A percentile compares a stretch with the other conserved stretches of the same genome.
phyloP scores from a whole-genome alignment of 768 basidiomycete genomes.

The Sutorius australiensis region DNA sequence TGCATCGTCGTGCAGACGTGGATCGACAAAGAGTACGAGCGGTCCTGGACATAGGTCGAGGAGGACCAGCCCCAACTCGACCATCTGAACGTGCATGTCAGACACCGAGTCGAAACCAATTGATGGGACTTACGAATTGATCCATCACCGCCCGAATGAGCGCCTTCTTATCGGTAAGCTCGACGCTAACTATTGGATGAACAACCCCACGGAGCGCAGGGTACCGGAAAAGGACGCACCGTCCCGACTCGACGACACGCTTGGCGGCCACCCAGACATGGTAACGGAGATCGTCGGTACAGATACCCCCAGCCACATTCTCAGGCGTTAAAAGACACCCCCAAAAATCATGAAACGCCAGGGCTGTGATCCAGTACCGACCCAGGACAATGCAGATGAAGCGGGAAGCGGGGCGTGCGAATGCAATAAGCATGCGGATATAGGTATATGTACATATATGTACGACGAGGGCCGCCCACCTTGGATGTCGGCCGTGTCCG shows the following conservation, averaged over 20 bases:
- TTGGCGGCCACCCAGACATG: constrained; percentile 35
- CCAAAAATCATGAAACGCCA: constrained; percentile 33
- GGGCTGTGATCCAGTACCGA: constrained; percentile 13
- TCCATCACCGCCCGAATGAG: constrained; percentile 22
- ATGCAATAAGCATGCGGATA: background rate
- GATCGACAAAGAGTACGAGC: constrained; percentile 51
- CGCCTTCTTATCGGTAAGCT: constrained; percentile 9
- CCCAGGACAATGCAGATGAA: too few relatives aligned
- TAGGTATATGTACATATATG: too few relatives aligned
- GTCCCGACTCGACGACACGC: constrained; percentile 27
- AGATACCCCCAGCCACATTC: constrained; percentile 25
- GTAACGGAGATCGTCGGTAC: constrained; percentile 27
- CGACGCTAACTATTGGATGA: constrained; percentile 6
- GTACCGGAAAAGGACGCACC: constrained; percentile 3
- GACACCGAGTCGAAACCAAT: background rate
- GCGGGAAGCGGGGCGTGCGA: background rate
- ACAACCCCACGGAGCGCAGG: background rate
- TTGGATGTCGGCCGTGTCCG: constrained; percentile 42
- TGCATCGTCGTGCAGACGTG: constrained; percentile 38
- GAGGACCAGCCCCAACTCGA: constrained; percentile 46
- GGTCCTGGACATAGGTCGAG: constrained; percentile 44
- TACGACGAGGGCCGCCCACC: constrained; percentile 29
- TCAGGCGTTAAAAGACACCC: constrained; percentile 35
- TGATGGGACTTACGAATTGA: constrained; percentile 29
- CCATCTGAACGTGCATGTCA: constrained; percentile 36